Base-by-base conservation (phyloP, 305 asterid genomes). In the Fraxinus baroniana region DNA sequence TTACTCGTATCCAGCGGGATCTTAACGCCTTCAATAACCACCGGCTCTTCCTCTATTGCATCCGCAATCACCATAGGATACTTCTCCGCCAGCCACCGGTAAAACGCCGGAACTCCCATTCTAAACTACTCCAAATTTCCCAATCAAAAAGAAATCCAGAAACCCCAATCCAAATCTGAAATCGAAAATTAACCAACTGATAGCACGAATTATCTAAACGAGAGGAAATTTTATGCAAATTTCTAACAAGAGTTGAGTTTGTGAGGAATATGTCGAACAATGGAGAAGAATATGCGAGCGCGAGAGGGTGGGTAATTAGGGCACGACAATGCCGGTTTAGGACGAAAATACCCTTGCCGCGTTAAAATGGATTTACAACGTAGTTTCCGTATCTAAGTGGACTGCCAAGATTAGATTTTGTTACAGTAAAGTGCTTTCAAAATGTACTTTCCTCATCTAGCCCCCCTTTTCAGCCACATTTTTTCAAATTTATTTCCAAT, bases 51-150 rank as follows among this genome's bases (percentile, higher is more conserved):
- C 83, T 96, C 99, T 2, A 94, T 72, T 4, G 91, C 95, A 80
- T 96, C 98, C 82, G 84, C 93, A 72, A 94, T 92, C 71, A 91
- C 97, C 93, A 91, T 72, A 76, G 98, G 94, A 87, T 96, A 94
- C 92, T 93, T 96, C 95, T 96, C 98, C 84, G 98, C 99, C 85
- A 96, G 79, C 99, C 99, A 96, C 83, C 98, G 92, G 83, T 96
- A 96, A 78, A 96, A 96, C 80, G 99, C 98, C 82, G 99, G 99
- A 26, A 96, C 98, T 77, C 99, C 99, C 99, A 95, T 95, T 76
- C 77, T 81, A 28, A 4, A 70, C 72, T 8, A 62, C 75, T 70
- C 37, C 9, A 13, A 70, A 70, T 70, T 70, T 70, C 18, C 39
- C 79, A 82, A 83, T 74, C 79, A 80, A 82, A 52, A 28, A 24